Percentiles rank a stretch among this genome's conserved stretches.
Conservation (phyloP, 495 filamentous ascomycete genomes). For the Emericellopsis terricola region DNA sequence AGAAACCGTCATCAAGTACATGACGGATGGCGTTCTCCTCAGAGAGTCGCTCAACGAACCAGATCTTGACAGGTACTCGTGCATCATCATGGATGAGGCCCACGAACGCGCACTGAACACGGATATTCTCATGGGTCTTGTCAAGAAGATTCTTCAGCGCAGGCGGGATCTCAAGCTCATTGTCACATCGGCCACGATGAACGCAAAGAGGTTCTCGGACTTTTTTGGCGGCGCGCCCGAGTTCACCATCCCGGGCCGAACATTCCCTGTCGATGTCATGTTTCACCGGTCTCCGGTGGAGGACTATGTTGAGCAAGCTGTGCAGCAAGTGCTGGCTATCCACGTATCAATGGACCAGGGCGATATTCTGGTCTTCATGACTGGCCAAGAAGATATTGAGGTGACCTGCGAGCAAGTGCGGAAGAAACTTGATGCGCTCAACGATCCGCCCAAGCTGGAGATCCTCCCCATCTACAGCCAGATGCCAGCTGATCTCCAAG, state of each 20-base stretch:
- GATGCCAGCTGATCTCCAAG: slow-evolving; percentile 95
- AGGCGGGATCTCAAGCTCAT: slow-evolving; percentile 89
- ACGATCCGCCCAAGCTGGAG: slow-evolving; percentile 85
- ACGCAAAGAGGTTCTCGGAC: slow-evolving; percentile 83
- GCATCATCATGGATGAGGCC: slow-evolving; percentile 99
- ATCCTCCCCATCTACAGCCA: slow-evolving; percentile 98
- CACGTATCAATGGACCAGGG: slow-evolving; percentile 83
- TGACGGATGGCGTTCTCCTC: slow-evolving; percentile 95
- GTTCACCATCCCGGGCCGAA: slow-evolving; percentile 90
- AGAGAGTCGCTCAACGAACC: slow-evolving; percentile 81
- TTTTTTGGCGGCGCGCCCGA: slow-evolving; percentile 98
- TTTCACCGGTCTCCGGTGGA: slow-evolving; percentile 91
- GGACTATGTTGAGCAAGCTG: slow-evolving; percentile 93
- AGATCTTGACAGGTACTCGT: slow-evolving; percentile 92
- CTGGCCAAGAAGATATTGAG: slow-evolving; percentile 97
- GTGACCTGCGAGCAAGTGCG: slow-evolving; percentile 84
- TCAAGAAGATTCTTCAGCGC: slow-evolving; percentile 89
- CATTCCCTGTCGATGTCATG: slow-evolving; percentile 93
- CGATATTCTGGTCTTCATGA: slow-evolving; percentile 99
- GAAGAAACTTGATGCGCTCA: slow-evolving; percentile 76
- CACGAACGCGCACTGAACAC: slow-evolving; percentile 96
- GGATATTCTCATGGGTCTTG: slow-evolving; percentile 90
- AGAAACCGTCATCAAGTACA: slow-evolving; percentile 93
- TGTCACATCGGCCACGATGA: slow-evolving; percentile 98
- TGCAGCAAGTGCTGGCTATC: slow-evolving; percentile 93